Evolutionary conservation across 2,329 filamentous ascomycete genomes (phyloP).

Genomic region (Metarhizium humberi): DNA sequence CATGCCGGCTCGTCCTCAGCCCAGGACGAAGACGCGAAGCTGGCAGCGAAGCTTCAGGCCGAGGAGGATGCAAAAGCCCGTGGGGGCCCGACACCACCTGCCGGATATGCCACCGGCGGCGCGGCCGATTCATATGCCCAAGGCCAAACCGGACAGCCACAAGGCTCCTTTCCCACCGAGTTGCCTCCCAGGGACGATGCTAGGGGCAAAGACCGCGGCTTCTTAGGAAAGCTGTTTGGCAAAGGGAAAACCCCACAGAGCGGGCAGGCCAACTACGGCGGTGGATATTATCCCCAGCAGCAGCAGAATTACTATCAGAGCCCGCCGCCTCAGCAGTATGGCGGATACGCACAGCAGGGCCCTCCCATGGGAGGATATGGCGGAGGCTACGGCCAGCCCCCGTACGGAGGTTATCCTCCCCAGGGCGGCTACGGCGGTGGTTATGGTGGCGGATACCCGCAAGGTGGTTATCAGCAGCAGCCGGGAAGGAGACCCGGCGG

Average conservation of each 20-base stretch:
- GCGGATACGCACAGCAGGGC: conserved; percentile 7
- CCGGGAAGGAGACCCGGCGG: conserved; percentile 31
- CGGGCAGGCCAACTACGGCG: conserved; percentile 19
- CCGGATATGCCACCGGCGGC: conserved; percentile 20
- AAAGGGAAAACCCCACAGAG: conserved; percentile 27
- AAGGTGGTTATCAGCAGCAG: conserved; percentile 21
- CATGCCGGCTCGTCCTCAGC: conserved; percentile 23
- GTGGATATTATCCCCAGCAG: conserved; percentile 7
- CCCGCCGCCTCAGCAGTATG: conserved; percentile 4
- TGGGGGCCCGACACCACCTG: conserved; percentile 20
- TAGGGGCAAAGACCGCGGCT: conserved; percentile 30
- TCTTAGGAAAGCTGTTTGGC: conserved; percentile 44
- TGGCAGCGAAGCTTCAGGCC: conserved; percentile 71
- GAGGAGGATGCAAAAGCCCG: conserved; percentile 64
- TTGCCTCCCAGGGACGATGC: conserved; percentile 31
- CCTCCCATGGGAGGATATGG: conserved; percentile 3
- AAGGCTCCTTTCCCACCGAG: conserved; percentile 23
- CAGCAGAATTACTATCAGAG: conserved; percentile 20
- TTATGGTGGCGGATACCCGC: conserved; percentile 4
- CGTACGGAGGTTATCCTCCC: conserved; percentile 21
- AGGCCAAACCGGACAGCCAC: conserved; percentile 13
- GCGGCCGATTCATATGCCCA: conserved; percentile 18
- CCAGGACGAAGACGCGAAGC: conserved; percentile 58
- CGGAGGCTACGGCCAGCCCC: conserved; percentile 6
- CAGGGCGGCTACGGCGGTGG: conserved; percentile 13